Percentiles rank a stretch among this genome's conserved stretches.
Evolutionary conservation across 805 yeast genomes (phyloP).

Genomic region (Spathaspora girioi): DNA sequence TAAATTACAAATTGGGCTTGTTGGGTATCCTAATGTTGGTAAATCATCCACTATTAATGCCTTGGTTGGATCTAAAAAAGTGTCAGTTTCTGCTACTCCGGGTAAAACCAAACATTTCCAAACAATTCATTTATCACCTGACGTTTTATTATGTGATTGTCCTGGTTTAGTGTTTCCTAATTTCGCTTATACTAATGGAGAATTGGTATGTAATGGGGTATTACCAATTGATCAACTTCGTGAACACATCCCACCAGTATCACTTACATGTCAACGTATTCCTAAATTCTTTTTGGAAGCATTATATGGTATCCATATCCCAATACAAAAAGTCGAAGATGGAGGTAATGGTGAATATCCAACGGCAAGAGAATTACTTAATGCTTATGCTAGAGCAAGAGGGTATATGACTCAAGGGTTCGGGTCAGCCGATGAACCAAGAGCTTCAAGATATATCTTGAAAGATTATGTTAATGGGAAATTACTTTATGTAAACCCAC

Average conservation of each 20-base stretch:
- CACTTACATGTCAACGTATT: conserved; percentile 79
- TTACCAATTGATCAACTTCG: conserved; percentile 95
- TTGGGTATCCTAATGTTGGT: conserved; percentile 94
- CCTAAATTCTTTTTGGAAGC: conserved; percentile 91
- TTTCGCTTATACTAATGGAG: conserved; percentile 94
- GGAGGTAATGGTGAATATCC: conserved; percentile 84
- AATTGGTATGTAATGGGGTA: conserved; percentile 97
- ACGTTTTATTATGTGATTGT: conserved; percentile 91
- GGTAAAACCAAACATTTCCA: conserved; percentile 99
- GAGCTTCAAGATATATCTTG: conserved; percentile 88
- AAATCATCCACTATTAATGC: conserved; percentile 98
- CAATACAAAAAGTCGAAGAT: conserved; percentile 69
- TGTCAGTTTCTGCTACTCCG: conserved; percentile 97
- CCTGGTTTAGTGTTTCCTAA: conserved; percentile 99
- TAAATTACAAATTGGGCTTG: conserved; percentile 85
- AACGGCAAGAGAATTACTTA: conserved; percentile 82
- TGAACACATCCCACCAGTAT: conserved; percentile 85
- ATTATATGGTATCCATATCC: conserved; percentile 87
- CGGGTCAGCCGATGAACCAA: conserved; percentile 93
- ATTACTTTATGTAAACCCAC: conserved; percentile 79
- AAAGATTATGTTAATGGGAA: conserved; percentile 96
- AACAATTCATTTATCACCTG: conserved; percentile 80
- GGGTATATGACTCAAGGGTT: conserved; percentile 97
- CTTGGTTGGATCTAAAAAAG: conserved; percentile 91
- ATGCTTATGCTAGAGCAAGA: conserved; percentile 92